A percentile compares a stretch with the other conserved stretches of the same genome.
These are phyloP conservation scores for Zea mays DNA, from an alignment of 176 grass and related monocot genomes.

Conservation along the genomic window DNA sequence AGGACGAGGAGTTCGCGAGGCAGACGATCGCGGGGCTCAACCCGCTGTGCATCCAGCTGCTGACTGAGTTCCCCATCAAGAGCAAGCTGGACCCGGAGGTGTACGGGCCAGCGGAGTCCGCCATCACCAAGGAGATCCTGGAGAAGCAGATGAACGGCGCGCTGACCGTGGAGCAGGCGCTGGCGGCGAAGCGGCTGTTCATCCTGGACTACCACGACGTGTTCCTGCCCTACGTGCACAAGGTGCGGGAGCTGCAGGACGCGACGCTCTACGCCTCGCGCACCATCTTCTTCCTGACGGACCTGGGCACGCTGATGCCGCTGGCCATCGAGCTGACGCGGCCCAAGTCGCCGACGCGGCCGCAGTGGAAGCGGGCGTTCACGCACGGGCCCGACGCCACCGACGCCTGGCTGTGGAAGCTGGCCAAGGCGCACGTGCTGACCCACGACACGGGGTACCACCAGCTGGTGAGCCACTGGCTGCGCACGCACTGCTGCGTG, in stretches of 20 bases:
- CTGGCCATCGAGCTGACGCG: conserved; percentile 76
- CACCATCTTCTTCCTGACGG: conserved; percentile 65
- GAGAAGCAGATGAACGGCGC: conserved; percentile 55
- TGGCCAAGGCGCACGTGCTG: conserved; percentile 69
- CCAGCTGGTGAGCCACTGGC: conserved; percentile 90
- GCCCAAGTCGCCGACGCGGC: conserved; percentile 55
- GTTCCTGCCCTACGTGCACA: conserved; percentile 69
- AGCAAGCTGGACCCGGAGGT: conserved; percentile 80
- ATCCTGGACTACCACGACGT: conserved; percentile 88
- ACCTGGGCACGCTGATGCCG: conserved; percentile 51
- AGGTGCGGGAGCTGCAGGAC: conserved; percentile 45
- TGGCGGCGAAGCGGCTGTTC: conserved; percentile 62
- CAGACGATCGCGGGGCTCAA: conserved; percentile 76
- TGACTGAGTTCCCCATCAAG: conserved; percentile 71
- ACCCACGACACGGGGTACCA: conserved; percentile 81
- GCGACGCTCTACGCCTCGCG: conserved; percentile 69
- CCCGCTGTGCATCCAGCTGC: conserved; percentile 61
- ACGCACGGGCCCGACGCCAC: conserved; percentile 56
- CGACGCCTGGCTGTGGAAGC: conserved; percentile 75
- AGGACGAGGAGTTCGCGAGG: conserved; percentile 76
- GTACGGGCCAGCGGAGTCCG: conserved; percentile 69
- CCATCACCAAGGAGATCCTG: conserved; percentile 58
- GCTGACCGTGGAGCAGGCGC: conserved; percentile 58
- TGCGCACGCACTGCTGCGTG: conserved; percentile 69
- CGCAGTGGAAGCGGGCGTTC: conserved; percentile 63